A percentile compares a stretch with the other conserved stretches of the same genome.
phyloP scores from a whole-genome alignment of 169 alveolate species.

The Plasmodium sp. region DNA sequence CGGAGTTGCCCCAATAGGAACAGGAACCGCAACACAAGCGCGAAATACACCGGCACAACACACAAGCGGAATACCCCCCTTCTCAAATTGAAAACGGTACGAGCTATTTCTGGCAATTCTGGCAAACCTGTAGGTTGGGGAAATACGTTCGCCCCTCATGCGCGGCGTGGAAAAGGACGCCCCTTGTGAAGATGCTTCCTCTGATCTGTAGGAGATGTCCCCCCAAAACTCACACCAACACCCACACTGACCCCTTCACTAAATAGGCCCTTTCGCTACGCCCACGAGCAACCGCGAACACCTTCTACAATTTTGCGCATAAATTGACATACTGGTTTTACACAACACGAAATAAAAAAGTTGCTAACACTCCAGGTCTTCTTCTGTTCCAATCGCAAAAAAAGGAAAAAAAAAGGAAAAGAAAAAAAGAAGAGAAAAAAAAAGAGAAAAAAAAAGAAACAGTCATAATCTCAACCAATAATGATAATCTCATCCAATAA shows the following conservation, averaged over 20 bases:
- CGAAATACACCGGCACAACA: not conserved
- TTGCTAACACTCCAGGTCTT: not conserved
- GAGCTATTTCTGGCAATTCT: not conserved
- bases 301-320: not conserved
- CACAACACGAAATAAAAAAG: not conserved
- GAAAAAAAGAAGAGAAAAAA: not conserved
- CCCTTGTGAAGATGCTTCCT: not conserved
- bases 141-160: not conserved
- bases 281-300: not conserved
- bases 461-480: not conserved
- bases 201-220: not conserved
- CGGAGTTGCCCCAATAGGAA: not conserved
- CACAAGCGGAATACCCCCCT: not conserved
- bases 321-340: not conserved
- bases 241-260: not conserved
- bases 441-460: not conserved
- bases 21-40: no score
- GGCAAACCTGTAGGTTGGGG: not conserved
- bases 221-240: not conserved
- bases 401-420: not conserved
- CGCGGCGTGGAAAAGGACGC: not conserved
- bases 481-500: no score
- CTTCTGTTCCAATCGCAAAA: not conserved
- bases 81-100: not conserved
- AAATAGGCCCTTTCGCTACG: not conserved